Base-by-base conservation (phyloP, 2,329 filamentous ascomycete genomes). In the Trichoderma lentiforme region DNA sequence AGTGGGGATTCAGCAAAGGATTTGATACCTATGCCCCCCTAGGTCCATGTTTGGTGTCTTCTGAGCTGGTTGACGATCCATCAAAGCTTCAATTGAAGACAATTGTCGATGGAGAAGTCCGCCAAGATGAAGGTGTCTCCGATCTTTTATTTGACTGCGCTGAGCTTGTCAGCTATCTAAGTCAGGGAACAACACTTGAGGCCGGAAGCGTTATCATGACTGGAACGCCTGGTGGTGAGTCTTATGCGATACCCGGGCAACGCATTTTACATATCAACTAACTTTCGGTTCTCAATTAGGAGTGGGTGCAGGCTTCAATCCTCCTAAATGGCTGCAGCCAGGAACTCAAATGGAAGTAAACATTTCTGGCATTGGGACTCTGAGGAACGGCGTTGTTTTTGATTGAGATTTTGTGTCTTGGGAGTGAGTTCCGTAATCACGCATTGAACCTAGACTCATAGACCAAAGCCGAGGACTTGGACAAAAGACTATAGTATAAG, bases 1-100 rank as follows among this genome's bases (percentile, higher is more conserved):
- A 90, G 75, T 89, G 86, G 85, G 83, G 84, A 0, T 89, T 88
- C 73, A 84, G 82, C 18, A 89, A 89, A 74, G 85, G 86, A 0
- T 89, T 89, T 69, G 87, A 90, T 73, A 86, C 83, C 0, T 89
- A 82, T 73, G 85, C 85, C 0, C 88, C 87, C 0, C 71, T 89
- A 0, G 87, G 87, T 0, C 87, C 87, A 0, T 73, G 47, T 0
- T 77, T 89, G 1, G 84, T 89, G 0, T 79, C 79, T 1, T 77
- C 80, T 0, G 77, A 77, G 1, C 70, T 87, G 0, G 76, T 89
- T 0, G 76, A 78, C 0, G 83, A 86, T 66, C 85, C 86, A 0
- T 77, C 76, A 1, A 75, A 77, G 18, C 78, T 89, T 57, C 76
- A 78, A 0, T 75, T 89, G 8, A 80, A 77, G 68, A 89, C 86